Percentiles rank a stretch among this genome's conserved stretches.
These are phyloP conservation scores for Ajuga chamaepitys DNA, from an alignment of 257 asterid genomes.

Conservation along the genomic window DNA sequence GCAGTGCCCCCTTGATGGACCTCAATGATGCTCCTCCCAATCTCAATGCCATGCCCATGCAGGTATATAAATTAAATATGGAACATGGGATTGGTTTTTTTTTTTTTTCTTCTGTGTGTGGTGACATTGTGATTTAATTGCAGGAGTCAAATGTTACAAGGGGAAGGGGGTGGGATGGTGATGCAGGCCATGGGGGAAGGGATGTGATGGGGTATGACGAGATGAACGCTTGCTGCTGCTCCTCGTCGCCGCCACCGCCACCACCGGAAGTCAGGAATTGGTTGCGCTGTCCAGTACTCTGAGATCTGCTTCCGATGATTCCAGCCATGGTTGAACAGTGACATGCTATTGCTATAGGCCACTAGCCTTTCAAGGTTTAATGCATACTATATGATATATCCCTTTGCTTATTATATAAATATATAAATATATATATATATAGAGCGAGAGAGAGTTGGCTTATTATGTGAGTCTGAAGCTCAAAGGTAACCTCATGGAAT, in stretches of 20 bases:
- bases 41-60: conserved; percentile 22
- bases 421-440: too few species aligned
- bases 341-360: too few species aligned
- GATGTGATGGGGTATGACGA: conserved; percentile 18
- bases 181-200: conserved; percentile 11
- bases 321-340: conserved; percentile 26
- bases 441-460: too few species aligned
- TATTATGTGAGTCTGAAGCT: too few species aligned
- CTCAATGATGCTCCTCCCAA: conserved; percentile 39
- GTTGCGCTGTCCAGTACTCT: conserved; percentile 57
- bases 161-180: conserved; percentile 15
- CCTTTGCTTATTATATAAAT: too few species aligned
- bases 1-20: conserved; percentile 30
- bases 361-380: too few species aligned
- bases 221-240: conserved; percentile 10
- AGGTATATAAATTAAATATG: neutral
- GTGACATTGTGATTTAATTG: neutral
- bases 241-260: conserved; percentile 37
- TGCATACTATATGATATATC: too few species aligned
- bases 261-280: conserved; percentile 37
- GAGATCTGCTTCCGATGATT: conserved; percentile 41
- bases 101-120: too few species aligned
- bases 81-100: neutral
- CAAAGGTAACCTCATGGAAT: too few species aligned
- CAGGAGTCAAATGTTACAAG: conserved; percentile 2